Base-by-base conservation (phyloP, 345 rosid genomes). In the Lagerstroemia speciosa region DNA sequence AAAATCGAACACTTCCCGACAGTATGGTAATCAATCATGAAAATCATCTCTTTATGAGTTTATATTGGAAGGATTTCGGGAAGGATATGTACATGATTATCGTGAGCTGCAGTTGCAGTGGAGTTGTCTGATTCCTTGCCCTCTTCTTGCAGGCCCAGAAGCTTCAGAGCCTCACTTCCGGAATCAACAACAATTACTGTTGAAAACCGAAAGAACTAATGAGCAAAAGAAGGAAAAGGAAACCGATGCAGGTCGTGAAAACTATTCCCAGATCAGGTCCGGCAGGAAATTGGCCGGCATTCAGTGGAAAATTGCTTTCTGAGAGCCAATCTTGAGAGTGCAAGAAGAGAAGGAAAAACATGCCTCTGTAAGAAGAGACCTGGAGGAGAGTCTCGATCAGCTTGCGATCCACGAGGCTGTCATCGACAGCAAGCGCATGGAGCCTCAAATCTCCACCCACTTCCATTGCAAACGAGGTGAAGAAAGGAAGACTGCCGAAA, bases 391-490 rank as follows among this genome's bases (percentile, higher is more conserved):
- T 83, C 75, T 86, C 90, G 34, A 86, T 65, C 14, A 86, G 74
- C 69, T 82, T 86, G 67, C 90, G 76, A 26, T 86, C 90, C 32
- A 82, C 69, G 40, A 78, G 32, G 74, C 85, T 86, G 68, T 86
- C 90, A 71, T 86, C 90, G 62, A 86, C 87, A 1, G 87, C 88
- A 71, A 86, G 67, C 14, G 83, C 84, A 71, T 86, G 90, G 64
- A 86, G 81, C 68, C 31, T 3, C 31, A 31, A 55, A 26, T 2
- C 61, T 6, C 26, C 31, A 24, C 8, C 14, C 30, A 55, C 14
- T 24, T 9, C 61, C 61, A 55, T 26, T 6, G 22, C 27, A 55
- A 55, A 55, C 31, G 8, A 26, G 31, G 26, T 36, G 38, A 55
- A 22, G 22, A 26, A 55, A 55, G 5, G n/a, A n/a, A n/a, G n/a